Conservation (phyloP, 495 filamentous ascomycete species). For the Aspergillus kassunensis region DNA sequence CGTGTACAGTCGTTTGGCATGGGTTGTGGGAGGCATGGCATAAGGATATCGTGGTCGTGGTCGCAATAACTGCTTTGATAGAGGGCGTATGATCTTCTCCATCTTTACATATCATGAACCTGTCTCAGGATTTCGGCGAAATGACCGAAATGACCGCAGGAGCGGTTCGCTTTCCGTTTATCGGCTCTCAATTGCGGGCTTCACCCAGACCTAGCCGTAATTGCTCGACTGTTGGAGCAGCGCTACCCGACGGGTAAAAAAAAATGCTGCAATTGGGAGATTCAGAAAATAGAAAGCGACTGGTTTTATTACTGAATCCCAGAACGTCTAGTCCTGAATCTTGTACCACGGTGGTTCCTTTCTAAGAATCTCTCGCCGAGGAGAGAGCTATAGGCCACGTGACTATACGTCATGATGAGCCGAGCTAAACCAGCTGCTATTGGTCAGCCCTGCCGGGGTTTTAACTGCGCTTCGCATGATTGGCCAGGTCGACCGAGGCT, state of each 20-base stretch:
- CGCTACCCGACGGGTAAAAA: conserved; percentile 3
- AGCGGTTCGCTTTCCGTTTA: conserved; percentile 6
- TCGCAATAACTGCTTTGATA: conserved; percentile 37
- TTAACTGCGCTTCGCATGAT: neutral
- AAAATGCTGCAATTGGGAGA: neutral
- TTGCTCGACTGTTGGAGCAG: neutral
- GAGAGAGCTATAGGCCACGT: neutral
- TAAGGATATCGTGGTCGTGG: conserved; percentile 38
- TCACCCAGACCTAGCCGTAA: neutral
- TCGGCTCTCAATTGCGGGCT: neutral
- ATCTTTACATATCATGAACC: conserved; percentile 21
- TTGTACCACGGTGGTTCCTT: neutral
- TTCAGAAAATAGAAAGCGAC: neutral
- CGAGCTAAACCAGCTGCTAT: neutral
- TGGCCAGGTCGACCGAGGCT: neutral
- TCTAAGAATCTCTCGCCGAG: neutral
- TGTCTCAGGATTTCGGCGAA: neutral
- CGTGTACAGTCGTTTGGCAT: conserved; percentile 38
- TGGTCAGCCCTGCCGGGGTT: neutral
- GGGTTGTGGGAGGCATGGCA: conserved; percentile 30
- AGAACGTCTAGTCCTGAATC: neutral
- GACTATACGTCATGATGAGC: conserved; percentile 3
- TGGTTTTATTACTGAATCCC: neutral
- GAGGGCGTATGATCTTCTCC: conserved; percentile 38
- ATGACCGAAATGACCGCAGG: neutral